A percentile compares a stretch with the other conserved stretches of the same genome.
These are phyloP conservation scores for Metarhizium album DNA, from an alignment of 2,329 filamentous ascomycete species.

Conservation along the genomic window DNA sequence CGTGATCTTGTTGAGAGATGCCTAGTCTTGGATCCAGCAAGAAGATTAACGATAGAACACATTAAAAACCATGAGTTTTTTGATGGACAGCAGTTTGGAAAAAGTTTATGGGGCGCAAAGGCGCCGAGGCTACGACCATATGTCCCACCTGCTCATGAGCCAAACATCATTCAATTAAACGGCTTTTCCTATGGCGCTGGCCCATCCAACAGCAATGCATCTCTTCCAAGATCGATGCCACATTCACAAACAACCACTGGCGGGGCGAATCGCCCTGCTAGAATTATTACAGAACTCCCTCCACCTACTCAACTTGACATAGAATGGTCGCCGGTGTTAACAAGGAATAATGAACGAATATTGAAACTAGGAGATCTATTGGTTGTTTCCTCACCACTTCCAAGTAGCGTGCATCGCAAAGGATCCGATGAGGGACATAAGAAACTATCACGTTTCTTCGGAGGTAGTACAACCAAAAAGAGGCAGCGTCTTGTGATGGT, in stretches of 20 bases:
- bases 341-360: conserved; percentile 83
- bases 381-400: conserved; percentile 68
- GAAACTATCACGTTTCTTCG: conserved; percentile 90
- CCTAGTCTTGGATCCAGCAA: conserved; percentile 76
- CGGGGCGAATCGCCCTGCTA: conserved; percentile 50
- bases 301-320: conserved; percentile 96
- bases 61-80: conserved; percentile 97
- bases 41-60: conserved; percentile 82
- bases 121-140: conserved; percentile 81
- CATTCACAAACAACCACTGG: conserved; percentile 30
- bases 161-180: conserved; percentile 64
- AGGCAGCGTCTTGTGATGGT: conserved; percentile 89
- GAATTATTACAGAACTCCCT: conserved; percentile 88
- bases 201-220: conserved; percentile 17
- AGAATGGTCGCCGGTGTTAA: conserved; percentile 95
- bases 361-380: conserved; percentile 85
- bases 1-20: conserved; percentile 84
- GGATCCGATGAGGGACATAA: conserved; percentile 65
- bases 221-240: conserved; percentile 18
- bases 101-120: conserved; percentile 77
- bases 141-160: conserved; percentile 63
- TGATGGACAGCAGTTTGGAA: conserved; percentile 74
- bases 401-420: conserved; percentile 63
- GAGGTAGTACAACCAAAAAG: conserved; percentile 83
- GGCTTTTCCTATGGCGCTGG: conserved; percentile 27